Evolutionary conservation across 129 eudicot genomes (phyloP).

Genomic region (Helianthus tuberosus): DNA sequence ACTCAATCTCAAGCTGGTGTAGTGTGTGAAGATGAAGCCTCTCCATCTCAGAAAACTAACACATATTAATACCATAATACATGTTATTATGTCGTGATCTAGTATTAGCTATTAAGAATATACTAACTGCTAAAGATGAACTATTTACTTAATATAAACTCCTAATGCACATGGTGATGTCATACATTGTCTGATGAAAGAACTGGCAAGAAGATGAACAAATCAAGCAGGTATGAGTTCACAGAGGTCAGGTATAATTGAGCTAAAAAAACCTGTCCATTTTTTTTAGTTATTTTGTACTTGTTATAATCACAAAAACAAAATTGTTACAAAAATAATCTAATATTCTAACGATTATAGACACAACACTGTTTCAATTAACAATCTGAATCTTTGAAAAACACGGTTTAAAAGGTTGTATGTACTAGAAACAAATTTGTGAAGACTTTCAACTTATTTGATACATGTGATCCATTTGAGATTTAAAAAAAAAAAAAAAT

Average conservation of each 20-base stretch:
- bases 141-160: too few relatives aligned
- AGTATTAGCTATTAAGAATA: too few relatives aligned
- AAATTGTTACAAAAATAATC: neutral
- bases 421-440: neutral
- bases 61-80: neutral
- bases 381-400: neutral
- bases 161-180: too few relatives aligned
- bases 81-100: neutral
- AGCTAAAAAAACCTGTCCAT: neutral
- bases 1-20: conserved; percentile 80
- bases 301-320: neutral
- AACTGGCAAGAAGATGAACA: neutral
- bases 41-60: conserved; percentile 82
- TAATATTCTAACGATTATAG: neutral
- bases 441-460: neutral
- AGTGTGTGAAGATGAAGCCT: conserved; percentile 66
- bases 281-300: neutral
- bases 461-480: neutral
- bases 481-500: neutral
- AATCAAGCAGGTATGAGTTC: neutral
- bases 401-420: neutral
- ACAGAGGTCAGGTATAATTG: neutral
- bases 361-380: neutral
- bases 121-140: too few relatives aligned
- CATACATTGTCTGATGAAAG: too few relatives aligned